Conservation (phyloP, 495 filamentous ascomycete species). For the Penicillium manginii region DNA sequence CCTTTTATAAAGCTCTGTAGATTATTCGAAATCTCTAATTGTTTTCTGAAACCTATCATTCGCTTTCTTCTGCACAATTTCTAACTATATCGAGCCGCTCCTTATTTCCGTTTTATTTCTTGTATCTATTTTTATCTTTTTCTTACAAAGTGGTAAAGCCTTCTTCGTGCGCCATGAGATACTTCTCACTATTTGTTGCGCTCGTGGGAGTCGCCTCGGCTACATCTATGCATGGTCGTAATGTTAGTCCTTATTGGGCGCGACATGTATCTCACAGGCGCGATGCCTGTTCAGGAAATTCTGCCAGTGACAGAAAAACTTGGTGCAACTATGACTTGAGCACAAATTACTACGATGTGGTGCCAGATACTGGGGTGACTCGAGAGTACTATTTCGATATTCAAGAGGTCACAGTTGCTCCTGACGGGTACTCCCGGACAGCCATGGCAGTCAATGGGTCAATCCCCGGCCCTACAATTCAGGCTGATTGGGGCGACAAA, state of each 20-base stretch:
- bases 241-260: too few species aligned
- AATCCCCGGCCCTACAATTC: conserved; percentile 61
- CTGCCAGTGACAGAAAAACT: conserved; percentile 37
- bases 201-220: conserved; percentile 3
- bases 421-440: conserved; percentile 78
- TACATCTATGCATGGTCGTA: conserved; percentile 1
- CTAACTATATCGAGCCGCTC: neutral
- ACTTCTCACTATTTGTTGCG: neutral
- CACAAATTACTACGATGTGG: conserved; percentile 49
- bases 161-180: conserved; percentile 2
- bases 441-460: conserved; percentile 77
- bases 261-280: neutral
- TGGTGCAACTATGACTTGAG: conserved; percentile 50
- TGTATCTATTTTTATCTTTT: neutral
- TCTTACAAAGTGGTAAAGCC: neutral
- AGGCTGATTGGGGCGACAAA: conserved; percentile 68
- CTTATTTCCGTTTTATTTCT: conserved; percentile 1
- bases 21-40: neutral
- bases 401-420: conserved; percentile 61
- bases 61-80: neutral
- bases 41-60: neutral
- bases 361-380: conserved; percentile 43
- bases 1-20: neutral
- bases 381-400: conserved; percentile 41
- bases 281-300: conserved; percentile 40